phyloP scores from a whole-genome alignment of 345 rosid species.

The Arabidopsis arenosa region DNA sequence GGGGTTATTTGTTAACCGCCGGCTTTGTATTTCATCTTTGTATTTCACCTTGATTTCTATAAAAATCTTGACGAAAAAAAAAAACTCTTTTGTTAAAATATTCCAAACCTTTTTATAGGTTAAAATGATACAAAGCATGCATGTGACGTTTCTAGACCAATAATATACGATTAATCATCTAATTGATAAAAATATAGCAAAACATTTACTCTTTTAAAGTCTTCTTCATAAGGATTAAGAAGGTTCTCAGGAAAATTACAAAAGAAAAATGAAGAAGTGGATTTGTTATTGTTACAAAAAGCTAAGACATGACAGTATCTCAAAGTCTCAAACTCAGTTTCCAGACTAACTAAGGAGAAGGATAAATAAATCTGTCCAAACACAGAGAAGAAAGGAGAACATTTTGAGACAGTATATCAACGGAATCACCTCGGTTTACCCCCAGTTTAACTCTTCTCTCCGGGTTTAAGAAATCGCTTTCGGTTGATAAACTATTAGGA shows the following conservation, averaged over 20 bases:
- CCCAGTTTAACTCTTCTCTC: slow-evolving; percentile 16
- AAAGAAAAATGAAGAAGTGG: neutral
- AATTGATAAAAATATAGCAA: no score
- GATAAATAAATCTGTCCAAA: neutral
- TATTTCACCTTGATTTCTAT: no score
- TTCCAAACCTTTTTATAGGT: no score
- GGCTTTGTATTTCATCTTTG: no score
- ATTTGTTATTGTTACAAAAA: neutral
- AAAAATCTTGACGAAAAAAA: no score
- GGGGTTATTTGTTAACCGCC: no score
- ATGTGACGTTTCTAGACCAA: no score
- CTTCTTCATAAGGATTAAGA: neutral
- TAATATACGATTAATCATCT: no score
- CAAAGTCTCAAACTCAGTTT: slow-evolving; percentile 18
- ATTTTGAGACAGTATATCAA: slow-evolving; percentile 16
- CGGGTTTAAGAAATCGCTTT: slow-evolving; percentile 10
- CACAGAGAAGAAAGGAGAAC: neutral
- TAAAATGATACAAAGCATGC: no score
- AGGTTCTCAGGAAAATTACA: slow-evolving; percentile 6
- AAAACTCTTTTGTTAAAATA: no score
- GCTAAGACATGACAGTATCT: slow-evolving; percentile 15
- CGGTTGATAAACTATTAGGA: neutral
- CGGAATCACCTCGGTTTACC: slow-evolving; percentile 22
- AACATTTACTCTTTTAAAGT: no score
- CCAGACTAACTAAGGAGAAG: slow-evolving; percentile 30